Evolutionary conservation across 129 eudicot genomes (phyloP).

Genomic region (Ambrosia artemisiifolia): DNA sequence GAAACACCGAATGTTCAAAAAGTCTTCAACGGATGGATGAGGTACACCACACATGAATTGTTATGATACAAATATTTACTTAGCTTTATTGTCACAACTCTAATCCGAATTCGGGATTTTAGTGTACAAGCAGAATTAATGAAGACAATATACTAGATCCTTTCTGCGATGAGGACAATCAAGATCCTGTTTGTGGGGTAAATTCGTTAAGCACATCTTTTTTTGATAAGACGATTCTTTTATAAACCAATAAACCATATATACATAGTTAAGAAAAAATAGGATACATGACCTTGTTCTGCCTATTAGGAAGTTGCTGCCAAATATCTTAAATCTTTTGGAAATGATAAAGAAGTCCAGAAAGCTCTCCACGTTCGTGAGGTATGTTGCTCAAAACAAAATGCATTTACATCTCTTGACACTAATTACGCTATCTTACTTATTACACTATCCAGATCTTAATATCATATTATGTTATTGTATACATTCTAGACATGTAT

Average conservation of each 20-base stretch:
- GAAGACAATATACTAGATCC: slow-evolving; percentile 21
- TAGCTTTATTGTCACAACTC: not conserved
- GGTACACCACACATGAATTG: slow-evolving; percentile 16
- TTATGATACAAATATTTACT: not conserved
- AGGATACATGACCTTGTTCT: not conserved
- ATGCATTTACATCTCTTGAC: too few species aligned
- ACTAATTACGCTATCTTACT: too few species aligned
- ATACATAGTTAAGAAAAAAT: not conserved
- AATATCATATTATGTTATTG: too few species aligned
- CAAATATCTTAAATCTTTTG: not conserved
- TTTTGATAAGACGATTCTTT: not conserved
- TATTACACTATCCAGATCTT: too few species aligned
- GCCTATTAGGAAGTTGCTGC: slow-evolving; percentile 10
- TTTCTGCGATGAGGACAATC: slow-evolving; percentile 11
- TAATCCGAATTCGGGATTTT: not conserved
- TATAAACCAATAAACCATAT: not conserved
- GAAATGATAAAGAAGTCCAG: slow-evolving; percentile 24
- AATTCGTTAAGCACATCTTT: not conserved
- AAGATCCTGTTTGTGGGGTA: slow-evolving; percentile 19
- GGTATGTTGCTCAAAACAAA: not conserved
- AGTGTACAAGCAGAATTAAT: slow-evolving; percentile 23
- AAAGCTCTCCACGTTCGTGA: slow-evolving; percentile 34
- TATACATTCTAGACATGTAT: too few species aligned
- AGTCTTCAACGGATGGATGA: slow-evolving; percentile 23
- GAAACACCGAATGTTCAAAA: slow-evolving; percentile 13